These are phyloP conservation scores for Francoa sonchifolia DNA, from an alignment of 441 rosid species.

Conservation along the genomic window DNA sequence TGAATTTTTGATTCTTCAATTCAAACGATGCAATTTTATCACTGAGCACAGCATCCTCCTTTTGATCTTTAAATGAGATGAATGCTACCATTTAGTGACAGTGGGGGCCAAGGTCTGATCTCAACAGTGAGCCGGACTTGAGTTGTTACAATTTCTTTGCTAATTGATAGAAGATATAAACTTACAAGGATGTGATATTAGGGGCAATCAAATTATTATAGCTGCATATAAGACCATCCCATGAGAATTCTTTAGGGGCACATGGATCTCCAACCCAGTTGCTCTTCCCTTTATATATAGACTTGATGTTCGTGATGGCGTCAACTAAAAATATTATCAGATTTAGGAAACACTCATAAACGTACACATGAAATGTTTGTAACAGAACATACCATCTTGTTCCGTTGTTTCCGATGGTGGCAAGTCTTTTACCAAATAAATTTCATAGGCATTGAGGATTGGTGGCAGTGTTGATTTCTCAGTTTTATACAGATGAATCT, in stretches of 20 bases:
- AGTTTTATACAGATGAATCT: too few relatives aligned
- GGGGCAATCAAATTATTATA: slow-evolving; percentile 19
- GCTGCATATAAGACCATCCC: slow-evolving; percentile 51
- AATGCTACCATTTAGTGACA: neutral
- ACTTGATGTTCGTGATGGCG: slow-evolving; percentile 31
- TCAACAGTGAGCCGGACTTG: neutral
- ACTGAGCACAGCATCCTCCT: neutral
- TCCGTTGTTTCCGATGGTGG: too few relatives aligned
- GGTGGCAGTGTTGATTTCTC: too few relatives aligned
- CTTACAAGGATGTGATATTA: slow-evolving; percentile 43
- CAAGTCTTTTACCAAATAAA: too few relatives aligned
- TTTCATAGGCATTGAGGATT: too few relatives aligned
- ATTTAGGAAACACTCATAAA: too few relatives aligned
- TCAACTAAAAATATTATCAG: slow-evolving; percentile 16
- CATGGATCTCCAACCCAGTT: slow-evolving; percentile 68
- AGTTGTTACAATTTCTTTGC: neutral
- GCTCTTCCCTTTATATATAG: slow-evolving; percentile 19
- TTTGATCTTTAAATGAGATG: neutral
- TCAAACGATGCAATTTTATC: neutral
- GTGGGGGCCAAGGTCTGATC: too few relatives aligned
- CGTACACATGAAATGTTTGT: too few relatives aligned
- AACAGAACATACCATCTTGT: too few relatives aligned
- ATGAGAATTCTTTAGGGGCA: slow-evolving; percentile 24
- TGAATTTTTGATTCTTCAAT: slow-evolving; percentile 16
- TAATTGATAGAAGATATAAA: neutral